phyloP scores from a whole-genome alignment of 2,329 filamentous ascomycete genomes.

The Pseudogymnoascus verrucosus region DNA sequence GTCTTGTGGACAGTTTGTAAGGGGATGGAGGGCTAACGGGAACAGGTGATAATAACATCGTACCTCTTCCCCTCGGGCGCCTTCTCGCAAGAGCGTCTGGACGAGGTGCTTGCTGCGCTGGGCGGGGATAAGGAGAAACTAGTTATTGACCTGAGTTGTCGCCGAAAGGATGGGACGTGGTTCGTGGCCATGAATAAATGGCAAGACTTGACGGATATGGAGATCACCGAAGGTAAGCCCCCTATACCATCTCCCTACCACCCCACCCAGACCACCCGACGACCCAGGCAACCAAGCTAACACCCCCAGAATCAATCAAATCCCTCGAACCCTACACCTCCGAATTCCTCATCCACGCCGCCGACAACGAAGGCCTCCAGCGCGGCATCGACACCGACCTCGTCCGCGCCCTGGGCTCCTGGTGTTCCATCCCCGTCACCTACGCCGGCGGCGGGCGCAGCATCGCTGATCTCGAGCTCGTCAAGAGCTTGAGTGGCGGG shows the following conservation, averaged over 20 bases:
- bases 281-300: background rate
- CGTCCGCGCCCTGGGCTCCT: constrained; percentile 66
- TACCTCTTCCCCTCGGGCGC: constrained; percentile 79
- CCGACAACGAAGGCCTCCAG: constrained; percentile 92
- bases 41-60: constrained; percentile 92
- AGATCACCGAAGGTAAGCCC: constrained; percentile 71
- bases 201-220: constrained; percentile 96
- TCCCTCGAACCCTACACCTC: constrained; percentile 84
- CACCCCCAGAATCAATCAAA: constrained; percentile 61
- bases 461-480: constrained; percentile 72
- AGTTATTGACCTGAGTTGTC: constrained; percentile 91
- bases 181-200: constrained; percentile 99
- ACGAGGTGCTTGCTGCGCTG: constrained; percentile 65
- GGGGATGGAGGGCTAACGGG: background rate
- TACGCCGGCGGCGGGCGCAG: constrained; percentile 91
- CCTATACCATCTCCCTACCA: background rate
- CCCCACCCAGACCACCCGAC: constrained; percentile 11
- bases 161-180: constrained; percentile 67
- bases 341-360: constrained; percentile 94
- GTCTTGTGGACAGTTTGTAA: background rate
- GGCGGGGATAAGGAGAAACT: constrained; percentile 70
- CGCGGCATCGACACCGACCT: constrained; percentile 82
- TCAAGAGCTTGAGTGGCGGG: constrained; percentile 69
- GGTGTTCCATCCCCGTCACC: constrained; percentile 89
- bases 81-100: constrained; percentile 71